Evolutionary conservation across 2,329 filamentous ascomycete species (phyloP), one percentile per base, ranked within the genome.

Genomic region (Rugonectria rugulosa): DNA sequence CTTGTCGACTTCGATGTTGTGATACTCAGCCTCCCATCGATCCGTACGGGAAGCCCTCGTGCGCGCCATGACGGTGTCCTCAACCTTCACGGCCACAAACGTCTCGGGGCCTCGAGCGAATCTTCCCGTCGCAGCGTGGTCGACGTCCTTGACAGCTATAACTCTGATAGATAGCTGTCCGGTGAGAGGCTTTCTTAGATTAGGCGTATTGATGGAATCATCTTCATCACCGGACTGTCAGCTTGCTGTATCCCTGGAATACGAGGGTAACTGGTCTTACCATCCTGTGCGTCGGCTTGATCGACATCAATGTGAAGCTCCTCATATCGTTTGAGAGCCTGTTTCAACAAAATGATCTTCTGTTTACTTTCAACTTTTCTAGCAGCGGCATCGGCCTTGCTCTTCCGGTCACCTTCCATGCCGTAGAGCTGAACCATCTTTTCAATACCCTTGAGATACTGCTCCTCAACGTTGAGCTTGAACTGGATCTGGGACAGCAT

Each of bases 401-500:
- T 98, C 81, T 97, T 97, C 66, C 93, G 88, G 72, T 99, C 95
- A 24, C 95, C 94, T 74, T 98, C 95, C 84, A 98, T 95, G 72
- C 95, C 88, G 72, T 99, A 99, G 29, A 99, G 81, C 73, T 95
- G 92, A 41, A 97, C 91, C 95, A 99, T 98, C 80, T 99, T 99
- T 76, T 99, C 95, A 66, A 99, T 95, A 59, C 95, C 95, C 70
- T 96, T 96, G 64, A 98, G 92, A 76, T 99, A 99, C 77, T 99
- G 95, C 73, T 97, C 96, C 74, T 99, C 95, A 23, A 99, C 95
- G 64, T 95, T 97, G 59, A 99, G 84, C 79, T 99, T 99, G 81
- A 99, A 99, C 75, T 98, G 92, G 61, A 99, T 88, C 75, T 99
- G 95, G 42, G 95, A 96, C 70, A 99, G 81, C 95, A 99, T 99